Evolutionary conservation across 352 stramenopile genomes (phyloP).

Genomic region (Phytophthora melonis): DNA sequence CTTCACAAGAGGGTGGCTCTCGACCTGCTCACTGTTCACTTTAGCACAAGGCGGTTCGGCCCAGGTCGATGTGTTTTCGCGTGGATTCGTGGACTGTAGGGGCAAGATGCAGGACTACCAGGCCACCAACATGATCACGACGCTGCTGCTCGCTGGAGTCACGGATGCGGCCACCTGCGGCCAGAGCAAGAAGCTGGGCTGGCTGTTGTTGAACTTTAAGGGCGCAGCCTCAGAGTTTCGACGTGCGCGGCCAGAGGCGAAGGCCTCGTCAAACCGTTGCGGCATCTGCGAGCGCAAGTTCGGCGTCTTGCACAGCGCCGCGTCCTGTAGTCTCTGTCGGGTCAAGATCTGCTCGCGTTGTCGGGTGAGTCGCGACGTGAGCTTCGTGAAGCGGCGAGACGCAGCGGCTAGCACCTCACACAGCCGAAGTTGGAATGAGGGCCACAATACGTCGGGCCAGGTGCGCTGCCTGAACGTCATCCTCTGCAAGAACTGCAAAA

Average conservation of each 20-base stretch:
- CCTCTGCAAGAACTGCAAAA: constrained; percentile 71
- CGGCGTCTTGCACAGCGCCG: constrained; percentile 40
- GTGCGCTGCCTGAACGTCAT: constrained; percentile 38
- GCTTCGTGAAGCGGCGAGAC: constrained; percentile 32
- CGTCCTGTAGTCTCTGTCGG: constrained; percentile 47
- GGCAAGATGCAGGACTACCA: constrained; percentile 44
- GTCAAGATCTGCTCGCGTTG: constrained; percentile 50
- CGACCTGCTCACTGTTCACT: constrained; percentile 42
- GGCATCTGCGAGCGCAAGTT: constrained; percentile 52
- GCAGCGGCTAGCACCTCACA: constrained; percentile 3
- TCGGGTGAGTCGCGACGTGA: constrained; percentile 42
- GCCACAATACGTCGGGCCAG: constrained; percentile 13
- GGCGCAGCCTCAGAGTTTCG: constrained; percentile 26
- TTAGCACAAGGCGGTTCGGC: not conserved
- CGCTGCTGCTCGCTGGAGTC: constrained; percentile 27
- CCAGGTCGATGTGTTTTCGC: constrained; percentile 35
- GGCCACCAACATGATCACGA: constrained; percentile 31
- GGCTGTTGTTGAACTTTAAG: constrained; percentile 38
- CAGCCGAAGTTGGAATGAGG: constrained; percentile 31
- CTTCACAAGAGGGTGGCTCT: constrained; percentile 33
- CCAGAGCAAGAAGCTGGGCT: constrained; percentile 68
- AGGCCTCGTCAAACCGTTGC: constrained; percentile 29
- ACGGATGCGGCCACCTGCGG: constrained; percentile 55
- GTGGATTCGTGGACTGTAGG: constrained; percentile 35
- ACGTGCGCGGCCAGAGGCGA: constrained; percentile 18